Evolutionary conservation across 116 monocot species (phyloP).

Genomic region (Papilionanthe hybrid): DNA sequence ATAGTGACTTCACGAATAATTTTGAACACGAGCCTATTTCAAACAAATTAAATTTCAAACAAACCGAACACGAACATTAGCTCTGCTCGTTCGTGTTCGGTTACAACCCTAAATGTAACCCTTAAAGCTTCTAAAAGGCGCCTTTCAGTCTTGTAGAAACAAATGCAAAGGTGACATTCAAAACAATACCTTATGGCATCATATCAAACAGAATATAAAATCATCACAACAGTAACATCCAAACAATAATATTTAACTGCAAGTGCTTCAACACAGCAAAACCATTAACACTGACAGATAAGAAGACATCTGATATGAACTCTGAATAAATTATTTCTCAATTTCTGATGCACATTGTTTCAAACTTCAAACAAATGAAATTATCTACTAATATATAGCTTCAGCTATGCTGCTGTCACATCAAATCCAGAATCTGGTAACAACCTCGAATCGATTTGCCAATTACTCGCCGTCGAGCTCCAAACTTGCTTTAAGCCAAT

Average conservation of each 20-base stretch:
- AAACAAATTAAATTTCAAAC: too few relatives aligned
- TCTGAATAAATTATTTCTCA: neutral
- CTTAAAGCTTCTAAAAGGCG: neutral
- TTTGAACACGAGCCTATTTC: too few relatives aligned
- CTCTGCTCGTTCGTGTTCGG: too few relatives aligned
- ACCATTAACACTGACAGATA: neutral
- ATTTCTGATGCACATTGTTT: neutral
- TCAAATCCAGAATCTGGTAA: neutral
- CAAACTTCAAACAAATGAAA: neutral
- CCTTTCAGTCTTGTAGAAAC: too few relatives aligned
- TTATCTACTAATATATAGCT: neutral
- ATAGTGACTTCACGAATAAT: too few relatives aligned
- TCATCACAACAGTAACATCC: neutral
- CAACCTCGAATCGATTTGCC: neutral
- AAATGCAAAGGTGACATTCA: neutral
- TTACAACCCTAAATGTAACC: neutral
- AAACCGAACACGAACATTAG: too few relatives aligned
- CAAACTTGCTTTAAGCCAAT: conserved; percentile 27
- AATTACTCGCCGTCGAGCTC: conserved; percentile 17
- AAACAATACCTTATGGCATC: neutral
- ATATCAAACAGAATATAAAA: neutral
- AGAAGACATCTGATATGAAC: neutral
- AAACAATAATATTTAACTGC: neutral
- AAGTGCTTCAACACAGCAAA: conserved; percentile 1
- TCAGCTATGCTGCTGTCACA: neutral